Base-by-base conservation (phyloP, 1,284 basidiomycete genomes). In the Pseudozyma thailandica region DNA sequence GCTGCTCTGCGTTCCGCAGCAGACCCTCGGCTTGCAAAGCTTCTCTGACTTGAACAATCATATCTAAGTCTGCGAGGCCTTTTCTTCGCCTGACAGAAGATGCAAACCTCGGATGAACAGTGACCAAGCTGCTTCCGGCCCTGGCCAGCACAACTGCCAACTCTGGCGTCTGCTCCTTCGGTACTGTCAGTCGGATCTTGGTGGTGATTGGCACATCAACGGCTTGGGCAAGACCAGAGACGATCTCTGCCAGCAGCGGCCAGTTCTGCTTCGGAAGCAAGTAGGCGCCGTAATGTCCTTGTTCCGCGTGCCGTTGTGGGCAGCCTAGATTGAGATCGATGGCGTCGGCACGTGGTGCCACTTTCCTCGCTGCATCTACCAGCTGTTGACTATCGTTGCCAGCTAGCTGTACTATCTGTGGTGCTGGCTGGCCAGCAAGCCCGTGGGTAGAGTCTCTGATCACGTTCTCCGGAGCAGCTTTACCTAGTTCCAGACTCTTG, bases 241-340 rank as follows among this genome's bases (percentile, higher is more conserved):
- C 88, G 48, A 91, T 88, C 43, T 84, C 76, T 70, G 88, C 85
- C 0, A 91, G 86, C 13, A 89, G 75, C 2, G 88, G 87, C 90
- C 90, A 90, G 60, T 91, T 79, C 35, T 87, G 88, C 73, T 88
- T 88, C 15, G 86, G 85, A 8, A 91, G 85, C 12, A 92, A 84
- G 78, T 91, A 92, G 18, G 88, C 90, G 8, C 91, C 91, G 75
- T 87, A 90, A 68, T 89, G 89, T 10, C 86, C 88, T 39, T 89
- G 86, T 37, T 86, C 84, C 2, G 90, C 90, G 30, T 87, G 85
- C 49, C 89, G 87, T 73, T 90, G 90, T 16, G 91, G 91, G 79
- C 90, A 92, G 21, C 91, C 87, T 10, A 88, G 82, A 61, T 88
- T 88, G 50, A 88, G 72, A 76, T 88, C 87, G 85, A 73, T 56